phyloP scores from a whole-genome alignment of 1,284 basidiomycete genomes.

The Schizophyllum amplum region DNA sequence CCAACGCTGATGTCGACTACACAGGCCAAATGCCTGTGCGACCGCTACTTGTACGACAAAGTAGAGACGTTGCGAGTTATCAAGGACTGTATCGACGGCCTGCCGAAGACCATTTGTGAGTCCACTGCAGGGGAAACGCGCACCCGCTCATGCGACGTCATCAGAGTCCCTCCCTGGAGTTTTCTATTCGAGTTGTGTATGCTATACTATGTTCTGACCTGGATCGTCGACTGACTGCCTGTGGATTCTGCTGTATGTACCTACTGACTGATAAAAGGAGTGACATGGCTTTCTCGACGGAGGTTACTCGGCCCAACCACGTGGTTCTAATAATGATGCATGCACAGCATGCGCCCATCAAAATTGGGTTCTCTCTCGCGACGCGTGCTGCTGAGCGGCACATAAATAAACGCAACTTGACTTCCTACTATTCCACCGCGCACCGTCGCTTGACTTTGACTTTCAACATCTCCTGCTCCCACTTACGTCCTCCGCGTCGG shows the following conservation, averaged over 20 bases:
- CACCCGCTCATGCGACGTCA: too few relatives aligned
- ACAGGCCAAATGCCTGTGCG: conserved; percentile 39
- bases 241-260: too few relatives aligned
- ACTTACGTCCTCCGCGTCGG: neutral
- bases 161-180: neutral
- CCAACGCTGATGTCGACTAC: conserved; percentile 16
- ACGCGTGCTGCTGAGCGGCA: neutral
- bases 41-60: conserved; percentile 48
- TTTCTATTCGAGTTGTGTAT: neutral
- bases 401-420: neutral
- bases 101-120: conserved; percentile 30
- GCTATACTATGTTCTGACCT: neutral
- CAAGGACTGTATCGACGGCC: conserved; percentile 39
- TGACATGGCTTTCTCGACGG: too few relatives aligned
- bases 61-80: conserved; percentile 44
- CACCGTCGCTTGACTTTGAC: neutral
- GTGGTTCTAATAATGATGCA: neutral
- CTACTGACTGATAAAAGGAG: too few relatives aligned
- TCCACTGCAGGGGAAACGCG: neutral
- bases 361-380: neutral
- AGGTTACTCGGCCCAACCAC: too few relatives aligned
- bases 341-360: neutral
- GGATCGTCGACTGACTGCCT: too few relatives aligned
- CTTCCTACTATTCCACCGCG: neutral
- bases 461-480: neutral